A percentile compares a stretch with the other conserved stretches of the same genome.
phyloP scores from a whole-genome alignment of 257 asterid species.

The Gardenia jasminoides region DNA sequence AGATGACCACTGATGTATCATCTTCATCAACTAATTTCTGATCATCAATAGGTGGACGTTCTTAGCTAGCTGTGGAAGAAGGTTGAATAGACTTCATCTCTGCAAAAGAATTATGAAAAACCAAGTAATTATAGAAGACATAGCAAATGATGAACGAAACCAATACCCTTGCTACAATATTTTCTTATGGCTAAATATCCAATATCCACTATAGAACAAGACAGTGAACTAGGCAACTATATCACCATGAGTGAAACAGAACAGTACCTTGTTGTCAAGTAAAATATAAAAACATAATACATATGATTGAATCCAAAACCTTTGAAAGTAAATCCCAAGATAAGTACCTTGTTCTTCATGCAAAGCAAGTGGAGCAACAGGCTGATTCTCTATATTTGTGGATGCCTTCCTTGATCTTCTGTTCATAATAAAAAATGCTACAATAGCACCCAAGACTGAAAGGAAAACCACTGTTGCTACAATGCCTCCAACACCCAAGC shows the following conservation, averaged over 20 bases:
- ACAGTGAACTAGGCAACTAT: background rate
- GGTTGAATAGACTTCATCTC: constrained; percentile 61
- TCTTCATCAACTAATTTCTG: constrained; percentile 77
- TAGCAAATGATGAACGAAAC: background rate
- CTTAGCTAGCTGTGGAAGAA: constrained; percentile 45
- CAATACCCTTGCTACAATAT: background rate
- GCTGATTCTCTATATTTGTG: constrained; percentile 66
- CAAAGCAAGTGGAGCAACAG: constrained; percentile 65
- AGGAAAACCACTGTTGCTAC: constrained; percentile 79
- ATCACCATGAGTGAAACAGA: background rate
- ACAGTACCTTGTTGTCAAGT: background rate
- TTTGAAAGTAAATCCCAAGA: background rate
- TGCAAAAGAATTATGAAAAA: constrained; percentile 27
- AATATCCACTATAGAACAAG: background rate
- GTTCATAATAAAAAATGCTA: constrained; percentile 64
- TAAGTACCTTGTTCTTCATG: constrained; percentile 59
- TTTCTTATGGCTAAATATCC: background rate
- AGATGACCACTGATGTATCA: constrained; percentile 38
- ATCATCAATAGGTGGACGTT: constrained; percentile 77
- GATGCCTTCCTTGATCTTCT: constrained; percentile 59
- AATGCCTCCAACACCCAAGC: constrained; percentile 80
- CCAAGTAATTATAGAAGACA: constrained; percentile 1
- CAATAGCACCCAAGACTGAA: constrained; percentile 73
- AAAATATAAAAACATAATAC: background rate
- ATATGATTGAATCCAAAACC: background rate